Evolutionary conservation across 2,329 filamentous ascomycete genomes (phyloP).

Genomic region (Domatiomyces globalis): DNA sequence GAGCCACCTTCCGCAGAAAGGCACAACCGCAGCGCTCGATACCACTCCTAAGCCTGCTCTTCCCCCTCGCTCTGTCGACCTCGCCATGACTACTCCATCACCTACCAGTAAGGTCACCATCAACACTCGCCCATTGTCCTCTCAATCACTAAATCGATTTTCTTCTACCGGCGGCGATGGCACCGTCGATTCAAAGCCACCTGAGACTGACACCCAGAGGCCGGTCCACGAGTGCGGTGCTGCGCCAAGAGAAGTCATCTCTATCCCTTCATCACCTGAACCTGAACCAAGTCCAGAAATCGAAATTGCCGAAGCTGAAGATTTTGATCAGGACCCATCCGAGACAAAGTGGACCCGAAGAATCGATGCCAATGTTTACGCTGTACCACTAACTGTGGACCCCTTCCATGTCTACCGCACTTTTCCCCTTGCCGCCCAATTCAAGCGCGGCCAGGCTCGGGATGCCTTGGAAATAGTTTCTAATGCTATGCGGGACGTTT

Average conservation of each 20-base stretch:
- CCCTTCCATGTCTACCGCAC: constrained; percentile 11
- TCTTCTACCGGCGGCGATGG: constrained; percentile 1
- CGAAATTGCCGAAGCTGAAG: constrained; percentile 36
- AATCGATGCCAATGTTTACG: constrained; percentile 19
- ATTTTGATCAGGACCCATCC: constrained; percentile 33
- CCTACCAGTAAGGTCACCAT: constrained; percentile 35
- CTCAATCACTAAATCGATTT: constrained; percentile 12
- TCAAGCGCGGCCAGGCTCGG: constrained; percentile 9
- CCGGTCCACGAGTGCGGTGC: constrained; percentile 3
- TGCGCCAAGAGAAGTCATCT: constrained; percentile 21
- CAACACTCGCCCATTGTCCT: constrained; percentile 24
- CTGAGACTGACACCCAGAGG: background rate
- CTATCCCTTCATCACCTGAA: constrained; percentile 30
- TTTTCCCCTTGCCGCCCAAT: constrained; percentile 10
- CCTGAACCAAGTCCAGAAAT: constrained; percentile 33
- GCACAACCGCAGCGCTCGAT: background rate
- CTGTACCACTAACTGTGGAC: constrained; percentile 2
- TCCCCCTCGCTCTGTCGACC: constrained; percentile 9
- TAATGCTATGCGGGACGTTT: constrained; percentile 8
- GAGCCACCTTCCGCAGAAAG: background rate
- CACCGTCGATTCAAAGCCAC: constrained; percentile 2
- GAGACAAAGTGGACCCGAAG: constrained; percentile 31
- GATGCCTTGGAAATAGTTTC: constrained; percentile 7
- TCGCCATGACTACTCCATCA: constrained; percentile 22
- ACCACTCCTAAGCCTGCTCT: constrained; percentile 5